Evolutionary conservation across 1,284 basidiomycete species (phyloP).

Genomic region (Vanrija humicola): DNA sequence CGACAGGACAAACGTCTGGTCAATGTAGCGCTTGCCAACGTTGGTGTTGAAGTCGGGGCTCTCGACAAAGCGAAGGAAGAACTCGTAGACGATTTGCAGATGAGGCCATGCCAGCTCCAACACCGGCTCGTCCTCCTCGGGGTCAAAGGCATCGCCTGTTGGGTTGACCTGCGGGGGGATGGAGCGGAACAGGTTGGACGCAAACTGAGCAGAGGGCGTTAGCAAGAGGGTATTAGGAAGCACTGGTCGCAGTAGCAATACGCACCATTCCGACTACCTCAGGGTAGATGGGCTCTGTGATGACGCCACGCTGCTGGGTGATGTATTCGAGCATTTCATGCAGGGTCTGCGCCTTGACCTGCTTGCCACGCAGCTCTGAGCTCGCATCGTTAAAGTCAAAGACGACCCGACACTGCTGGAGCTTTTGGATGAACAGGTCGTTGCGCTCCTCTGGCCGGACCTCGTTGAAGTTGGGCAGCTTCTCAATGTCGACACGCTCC

Average conservation of each 20-base stretch:
- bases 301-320: conserved; percentile 91
- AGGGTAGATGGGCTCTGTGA: conserved; percentile 96
- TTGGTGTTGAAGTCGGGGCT: conserved; percentile 98
- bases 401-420: conserved; percentile 91
- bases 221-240: neutral
- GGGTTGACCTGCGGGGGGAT: conserved; percentile 99
- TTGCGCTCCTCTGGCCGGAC: conserved; percentile 83
- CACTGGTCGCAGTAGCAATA: conserved; percentile 9
- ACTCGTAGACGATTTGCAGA: conserved; percentile 99
- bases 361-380: conserved; percentile 92
- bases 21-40: conserved; percentile 94
- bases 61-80: conserved; percentile 98
- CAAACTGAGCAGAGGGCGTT: conserved; percentile 61
- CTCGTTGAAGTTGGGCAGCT: conserved; percentile 89
- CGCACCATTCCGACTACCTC: conserved; percentile 97
- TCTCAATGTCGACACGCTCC: conserved; percentile 94
- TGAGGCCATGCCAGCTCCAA: conserved; percentile 99
- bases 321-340: conserved; percentile 99
- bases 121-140: conserved; percentile 98
- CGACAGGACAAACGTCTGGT: conserved; percentile 92
- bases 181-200: conserved; percentile 95
- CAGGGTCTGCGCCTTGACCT: conserved; percentile 95
- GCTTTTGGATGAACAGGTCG: conserved; percentile 88
- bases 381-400: conserved; percentile 99
- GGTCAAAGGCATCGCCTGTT: conserved; percentile 95